Evolutionary conservation across 192 early-diverging fungal genomes (phyloP), one percentile per base, ranked within the genome.

Genomic region (Linnemannia schmuckeri): DNA sequence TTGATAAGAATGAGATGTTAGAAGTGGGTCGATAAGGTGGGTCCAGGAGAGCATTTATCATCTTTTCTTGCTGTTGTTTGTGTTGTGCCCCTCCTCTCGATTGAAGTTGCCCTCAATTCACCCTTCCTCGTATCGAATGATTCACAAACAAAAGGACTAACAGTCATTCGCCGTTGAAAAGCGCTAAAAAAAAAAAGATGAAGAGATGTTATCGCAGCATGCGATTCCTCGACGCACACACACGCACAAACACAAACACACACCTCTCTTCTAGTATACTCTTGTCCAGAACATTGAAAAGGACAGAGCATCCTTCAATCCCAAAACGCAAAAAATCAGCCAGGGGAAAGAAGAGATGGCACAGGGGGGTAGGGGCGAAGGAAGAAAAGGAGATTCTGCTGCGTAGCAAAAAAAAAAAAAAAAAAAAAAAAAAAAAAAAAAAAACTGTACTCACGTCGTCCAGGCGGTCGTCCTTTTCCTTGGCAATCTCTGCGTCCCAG

Each of bases 401-500:
- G 61, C 61, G 61, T 66, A 66, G 61, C 61, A 2, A 63, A 55
- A 15, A 20, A 55, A 17, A 73, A 71, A 61, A 54, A 15, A 66
- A 41, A 0, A 52, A 52, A 20, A n/a, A n/a, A n/a, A 54, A n/a
- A n/a, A n/a, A n/a, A n/a, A n/a, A 61, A 54, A 15, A 66, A 41
- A 0, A 52, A 52, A 20, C 18, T 52, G 49, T 18, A 92, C 92
- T 80, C 93, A 97, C 92, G 77, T 91, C 85, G 79, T 95, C 93
- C 20, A 99, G 90, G 68, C 95, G 94, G 52, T 92, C 91, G 77
- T 99, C 95, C 70, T 96, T 94, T 78, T 99, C 98, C 27, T 81
- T 83, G 82, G 96, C 94, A 27, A 96, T 93, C 30, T 91, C 93
- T 5, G 88, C 80, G 35, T 91, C 92, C 57, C 95, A 92, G 47